Evolutionary conservation across 2,329 filamentous ascomycete genomes (phyloP), one percentile per base, ranked within the genome.

Genomic region (Clarireedia paspali): DNA sequence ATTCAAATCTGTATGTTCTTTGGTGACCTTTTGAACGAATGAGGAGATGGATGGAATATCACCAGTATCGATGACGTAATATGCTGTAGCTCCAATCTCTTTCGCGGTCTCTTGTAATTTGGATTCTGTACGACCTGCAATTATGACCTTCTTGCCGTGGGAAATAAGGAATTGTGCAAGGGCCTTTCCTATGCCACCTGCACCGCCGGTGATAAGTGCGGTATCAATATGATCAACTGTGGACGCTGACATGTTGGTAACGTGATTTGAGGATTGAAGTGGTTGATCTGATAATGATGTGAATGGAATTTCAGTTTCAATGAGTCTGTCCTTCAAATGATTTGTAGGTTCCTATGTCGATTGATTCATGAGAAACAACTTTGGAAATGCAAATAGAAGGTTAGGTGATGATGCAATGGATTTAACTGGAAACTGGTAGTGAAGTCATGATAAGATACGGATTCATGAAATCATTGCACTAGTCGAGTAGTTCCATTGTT

Each of bases 51-150:
- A 63, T 0, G 66, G 51, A 0, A 73, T 72, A 3, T 75, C 68
- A 51, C 79, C 75, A 0, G 77, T 79, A 63, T 83, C 79, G 0
- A 76, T 63, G 0, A 75, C 72, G 58, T 81, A 82, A 62, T 81
- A 83, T 0, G 70, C 74, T 0, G 71, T 69, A 2, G 75, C 74
- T 0, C 73, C 73, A 15, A 83, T 70, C 17, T 74, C 70, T 30
- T 69, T 63, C 4, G 73, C 68, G 0, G 78, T 72, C 1, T 66
- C 59, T 51, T 74, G 66, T 1, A 83, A 72, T 2, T 75, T 82
- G 0, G 75, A 74, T 61, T 82, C 77, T 3, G 79, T 83, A 9
- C 79, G 75, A 2, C 79, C 77, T 27, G 71, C 75, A 53, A 81
- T 75, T 56, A 82, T 72, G 48, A 81, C 74, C 50, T 60, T 61